These are phyloP conservation scores for Skeletonema potamos DNA, from an alignment of 108 stramenopile species.

Conservation along the genomic window DNA sequence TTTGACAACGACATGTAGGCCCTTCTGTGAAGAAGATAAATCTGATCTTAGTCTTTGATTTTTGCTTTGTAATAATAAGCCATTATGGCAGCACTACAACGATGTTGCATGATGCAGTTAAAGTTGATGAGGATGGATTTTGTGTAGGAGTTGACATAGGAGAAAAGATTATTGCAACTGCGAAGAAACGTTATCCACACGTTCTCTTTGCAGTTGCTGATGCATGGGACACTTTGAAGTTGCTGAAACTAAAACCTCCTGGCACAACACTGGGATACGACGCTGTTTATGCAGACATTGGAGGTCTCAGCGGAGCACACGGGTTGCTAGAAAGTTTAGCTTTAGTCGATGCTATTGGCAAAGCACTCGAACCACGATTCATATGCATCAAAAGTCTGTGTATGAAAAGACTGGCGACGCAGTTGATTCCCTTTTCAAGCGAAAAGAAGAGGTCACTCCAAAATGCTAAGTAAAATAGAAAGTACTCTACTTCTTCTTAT, in stretches of 20 bases:
- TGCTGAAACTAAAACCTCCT: conserved; percentile 29
- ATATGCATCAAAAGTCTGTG: conserved; percentile 49
- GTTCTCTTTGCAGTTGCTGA: conserved; percentile 50
- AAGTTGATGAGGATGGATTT: conserved; percentile 3
- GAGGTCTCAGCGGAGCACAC: conserved; percentile 46
- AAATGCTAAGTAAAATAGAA: not conserved
- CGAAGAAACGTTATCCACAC: conserved; percentile 31
- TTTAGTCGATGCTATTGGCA: conserved; percentile 19
- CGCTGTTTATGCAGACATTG: conserved; percentile 55
- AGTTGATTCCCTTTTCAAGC: conserved; percentile 30
- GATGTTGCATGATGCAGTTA: conserved; percentile 25
- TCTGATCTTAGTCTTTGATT: too few relatives aligned
- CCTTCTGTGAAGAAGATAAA: too few relatives aligned
- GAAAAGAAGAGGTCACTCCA: not conserved
- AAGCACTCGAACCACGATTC: conserved; percentile 44
- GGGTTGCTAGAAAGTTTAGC: conserved; percentile 46
- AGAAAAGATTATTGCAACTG: conserved; percentile 40
- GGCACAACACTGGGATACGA: conserved; percentile 27
- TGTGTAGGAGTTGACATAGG: conserved; percentile 57
- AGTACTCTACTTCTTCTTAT: conserved; percentile 20
- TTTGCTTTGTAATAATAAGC: not conserved
- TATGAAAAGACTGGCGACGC: conserved; percentile 32
- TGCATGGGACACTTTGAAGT: conserved; percentile 46
- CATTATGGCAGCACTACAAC: conserved; percentile 52
- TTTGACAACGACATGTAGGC: too few relatives aligned